Evolutionary conservation across 768 basidiomycete genomes (phyloP), one percentile per base, ranked within the genome.

Genomic region (Suillus cothurnatus): DNA sequence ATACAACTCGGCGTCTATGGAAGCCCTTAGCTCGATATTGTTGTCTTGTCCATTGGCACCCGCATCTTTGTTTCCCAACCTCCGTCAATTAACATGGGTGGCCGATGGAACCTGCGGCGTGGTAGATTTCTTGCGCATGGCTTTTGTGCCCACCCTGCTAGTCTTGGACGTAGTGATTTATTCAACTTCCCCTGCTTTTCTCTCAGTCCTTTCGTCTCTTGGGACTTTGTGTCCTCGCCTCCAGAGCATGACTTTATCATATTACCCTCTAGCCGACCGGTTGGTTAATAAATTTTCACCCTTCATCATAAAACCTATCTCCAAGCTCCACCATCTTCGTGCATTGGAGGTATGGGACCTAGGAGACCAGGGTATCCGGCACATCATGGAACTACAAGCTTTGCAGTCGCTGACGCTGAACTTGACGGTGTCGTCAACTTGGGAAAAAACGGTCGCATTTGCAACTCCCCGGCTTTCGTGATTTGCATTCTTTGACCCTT

Each of bases 61-160:
- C n/a, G 56, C 66, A 14, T 41, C 57, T 7, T 70, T 74, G 58
- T 73, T 75, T 31, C 70, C 73, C 0, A 73, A 71, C 61, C 31
- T 75, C 19, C 70, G 34, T 4, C 61, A 64, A 26, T 38, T 73
- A 19, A 66, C 63, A 12, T 73, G 72, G 73, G 69, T 68, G 31
- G 71, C 72, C 17, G 53, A 63, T 34, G 61, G 68, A n/a, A 73
- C 74, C 62, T 34, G 64, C 1, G 32, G 63, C 32, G 71, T 68
- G 66, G 57, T 68, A 1, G 71, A 71, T 28, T 68, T 73, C 47
- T 39, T 73, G 39, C 71, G 67, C 23, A 64, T 73, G 31, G 32
- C 71, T 23, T 73, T 73, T 15, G 70, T 73, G 19, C 68, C 72
- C 21, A 17, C 71, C 6, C 50, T 73, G 21, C n/a, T 23, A n/a